These are phyloP conservation scores for Mimosa bimucronata DNA, from an alignment of 306 rosid genomes.

Conservation along the genomic window DNA sequence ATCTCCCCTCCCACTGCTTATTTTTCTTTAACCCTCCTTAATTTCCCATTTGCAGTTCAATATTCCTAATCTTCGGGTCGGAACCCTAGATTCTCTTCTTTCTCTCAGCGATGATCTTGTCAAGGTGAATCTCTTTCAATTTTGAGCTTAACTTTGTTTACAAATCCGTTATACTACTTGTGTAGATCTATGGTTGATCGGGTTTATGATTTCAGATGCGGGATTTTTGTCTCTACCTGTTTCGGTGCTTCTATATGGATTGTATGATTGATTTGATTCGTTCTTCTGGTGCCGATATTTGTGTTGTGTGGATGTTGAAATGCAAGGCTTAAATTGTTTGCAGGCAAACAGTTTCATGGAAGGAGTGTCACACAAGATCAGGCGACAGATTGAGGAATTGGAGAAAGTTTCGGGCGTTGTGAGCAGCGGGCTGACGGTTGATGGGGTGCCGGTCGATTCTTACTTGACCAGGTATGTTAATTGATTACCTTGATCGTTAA, in stretches of 20 bases:
- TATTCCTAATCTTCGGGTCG: slow-evolving; percentile 91
- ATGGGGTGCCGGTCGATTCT: slow-evolving; percentile 96
- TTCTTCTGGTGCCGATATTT: slow-evolving; percentile 4
- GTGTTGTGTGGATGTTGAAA: neutral
- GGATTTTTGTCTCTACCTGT: neutral
- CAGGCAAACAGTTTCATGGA: slow-evolving; percentile 85
- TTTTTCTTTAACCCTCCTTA: neutral
- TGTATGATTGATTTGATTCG: slow-evolving; percentile 22
- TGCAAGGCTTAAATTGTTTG: slow-evolving; percentile 27
- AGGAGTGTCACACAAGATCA: slow-evolving; percentile 80
- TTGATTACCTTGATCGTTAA: slow-evolving; percentile 4
- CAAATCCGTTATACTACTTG: neutral
- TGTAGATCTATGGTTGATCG: neutral
- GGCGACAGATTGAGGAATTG: slow-evolving; percentile 80
- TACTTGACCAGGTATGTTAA: slow-evolving; percentile 72
- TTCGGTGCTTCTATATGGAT: neutral
- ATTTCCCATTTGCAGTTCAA: slow-evolving; percentile 59
- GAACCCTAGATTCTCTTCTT: slow-evolving; percentile 97
- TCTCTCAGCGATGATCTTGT: slow-evolving; percentile 97
- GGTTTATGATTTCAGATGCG: neutral
- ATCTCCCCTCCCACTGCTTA: slow-evolving; percentile 30
- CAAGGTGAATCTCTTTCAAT: slow-evolving; percentile 52
- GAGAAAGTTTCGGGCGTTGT: slow-evolving; percentile 64
- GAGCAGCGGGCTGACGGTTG: slow-evolving; percentile 74
- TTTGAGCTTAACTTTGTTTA: neutral